Evolutionary conservation across 1,284 basidiomycete species (phyloP).

Genomic region (Ceratobasidium theobromae): DNA sequence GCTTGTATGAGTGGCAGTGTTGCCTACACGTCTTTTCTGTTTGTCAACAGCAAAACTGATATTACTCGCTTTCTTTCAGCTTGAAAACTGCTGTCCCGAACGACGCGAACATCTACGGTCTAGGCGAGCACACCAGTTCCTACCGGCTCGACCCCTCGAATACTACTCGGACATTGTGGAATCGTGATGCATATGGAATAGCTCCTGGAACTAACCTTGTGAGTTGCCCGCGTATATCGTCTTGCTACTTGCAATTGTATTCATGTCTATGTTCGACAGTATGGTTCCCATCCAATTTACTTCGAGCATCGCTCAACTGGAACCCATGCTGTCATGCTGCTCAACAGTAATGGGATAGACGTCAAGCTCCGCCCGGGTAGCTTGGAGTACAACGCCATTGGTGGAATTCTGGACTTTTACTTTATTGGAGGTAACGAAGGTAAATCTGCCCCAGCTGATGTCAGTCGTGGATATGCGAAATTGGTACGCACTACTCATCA

Average conservation of each 20-base stretch:
- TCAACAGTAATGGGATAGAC: slow-evolving; percentile 74
- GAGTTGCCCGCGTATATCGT: background rate
- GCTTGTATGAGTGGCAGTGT: background rate
- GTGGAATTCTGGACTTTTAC: slow-evolving; percentile 72
- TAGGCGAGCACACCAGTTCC: slow-evolving; percentile 70
- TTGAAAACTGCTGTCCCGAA: slow-evolving; percentile 44
- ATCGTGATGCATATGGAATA: slow-evolving; percentile 62
- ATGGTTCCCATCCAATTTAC: slow-evolving; percentile 71
- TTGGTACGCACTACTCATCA: slow-evolving; percentile 44
- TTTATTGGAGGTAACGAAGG: slow-evolving; percentile 63
- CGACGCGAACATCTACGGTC: slow-evolving; percentile 72
- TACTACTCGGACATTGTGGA: slow-evolving; percentile 67
- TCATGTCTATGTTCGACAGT: slow-evolving; percentile 40
- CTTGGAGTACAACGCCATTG: slow-evolving; percentile 70
- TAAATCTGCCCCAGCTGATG: slow-evolving; percentile 58
- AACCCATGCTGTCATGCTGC: slow-evolving; percentile 71
- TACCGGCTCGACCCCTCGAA: slow-evolving; percentile 64
- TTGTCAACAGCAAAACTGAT: too few relatives aligned
- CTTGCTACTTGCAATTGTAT: background rate
- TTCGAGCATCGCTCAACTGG: slow-evolving; percentile 64
- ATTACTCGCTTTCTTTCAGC: too few relatives aligned
- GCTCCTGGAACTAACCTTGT: slow-evolving; percentile 20
- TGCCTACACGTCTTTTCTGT: background rate
- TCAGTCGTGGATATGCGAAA: slow-evolving; percentile 66
- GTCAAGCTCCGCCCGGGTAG: slow-evolving; percentile 58